These are phyloP conservation scores for Nevesoporus exiguus DNA, from an alignment of 768 basidiomycete species.

Conservation along the genomic window DNA sequence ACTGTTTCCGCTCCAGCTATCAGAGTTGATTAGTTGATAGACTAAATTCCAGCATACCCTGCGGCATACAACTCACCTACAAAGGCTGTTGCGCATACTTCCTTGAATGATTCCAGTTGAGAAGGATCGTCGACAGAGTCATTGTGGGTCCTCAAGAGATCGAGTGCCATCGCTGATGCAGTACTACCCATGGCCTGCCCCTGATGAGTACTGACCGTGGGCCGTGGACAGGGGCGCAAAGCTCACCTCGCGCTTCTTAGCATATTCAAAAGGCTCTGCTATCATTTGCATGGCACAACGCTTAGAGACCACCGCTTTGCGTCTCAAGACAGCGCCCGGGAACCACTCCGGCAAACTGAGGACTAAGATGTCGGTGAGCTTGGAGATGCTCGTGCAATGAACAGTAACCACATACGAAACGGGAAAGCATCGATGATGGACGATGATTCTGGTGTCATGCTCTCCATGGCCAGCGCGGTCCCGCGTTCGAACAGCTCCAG, in stretches of 20 bases:
- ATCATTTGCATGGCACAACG: constrained; percentile 12
- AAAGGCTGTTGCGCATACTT: neutral
- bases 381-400: neutral
- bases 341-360: constrained; percentile 25
- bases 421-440: neutral
- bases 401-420: neutral
- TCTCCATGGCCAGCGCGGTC: neutral
- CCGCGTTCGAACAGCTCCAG: neutral
- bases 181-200: constrained; percentile 11
- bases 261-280: constrained; percentile 15
- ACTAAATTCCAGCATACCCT: neutral
- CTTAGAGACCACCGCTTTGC: constrained; percentile 13
- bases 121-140: constrained; percentile 1
- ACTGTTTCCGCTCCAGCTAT: constrained; percentile 24
- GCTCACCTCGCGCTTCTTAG: constrained; percentile 10
- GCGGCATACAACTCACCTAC: constrained; percentile 11
- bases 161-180: constrained; percentile 11
- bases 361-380: constrained; percentile 8
- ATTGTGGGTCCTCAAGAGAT: constrained; percentile 2
- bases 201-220: neutral
- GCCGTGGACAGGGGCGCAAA: neutral
- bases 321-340: constrained; percentile 29
- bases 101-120: constrained; percentile 11
- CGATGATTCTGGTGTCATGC: constrained; percentile 9
- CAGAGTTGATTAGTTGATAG: neutral